These are phyloP conservation scores for Mucor velutinosus DNA, from an alignment of 371 early-diverging fungal species.

Conservation along the genomic window DNA sequence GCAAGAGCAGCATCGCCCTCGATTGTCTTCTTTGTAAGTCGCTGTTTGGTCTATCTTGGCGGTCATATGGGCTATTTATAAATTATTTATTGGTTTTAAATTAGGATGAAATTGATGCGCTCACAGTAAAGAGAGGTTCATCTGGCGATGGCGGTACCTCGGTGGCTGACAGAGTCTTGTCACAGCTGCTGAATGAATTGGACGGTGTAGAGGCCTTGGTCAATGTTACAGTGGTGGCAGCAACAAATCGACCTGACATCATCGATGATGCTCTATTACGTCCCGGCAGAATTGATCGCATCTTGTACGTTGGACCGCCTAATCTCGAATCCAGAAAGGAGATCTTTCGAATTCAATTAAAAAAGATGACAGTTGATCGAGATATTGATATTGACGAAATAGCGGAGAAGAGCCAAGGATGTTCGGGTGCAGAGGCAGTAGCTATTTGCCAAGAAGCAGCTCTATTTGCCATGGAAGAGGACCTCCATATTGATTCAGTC, in stretches of 20 bases:
- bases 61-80: background rate
- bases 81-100: background rate
- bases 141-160: conserved; percentile 75
- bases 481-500: conserved; percentile 66
- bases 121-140: conserved; percentile 82
- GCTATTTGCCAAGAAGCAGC: conserved; percentile 95
- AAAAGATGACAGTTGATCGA: conserved; percentile 62
- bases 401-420: conserved; percentile 79
- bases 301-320: conserved; percentile 93
- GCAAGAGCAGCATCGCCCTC: conserved; percentile 95
- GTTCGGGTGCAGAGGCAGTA: conserved; percentile 95
- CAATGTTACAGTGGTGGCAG: conserved; percentile 95
- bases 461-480: conserved; percentile 87
- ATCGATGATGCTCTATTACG: conserved; percentile 94
- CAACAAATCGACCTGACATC: conserved; percentile 99
- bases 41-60: background rate
- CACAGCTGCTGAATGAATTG: conserved; percentile 92
- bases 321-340: conserved; percentile 76
- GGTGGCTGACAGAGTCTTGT: conserved; percentile 91
- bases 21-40: conserved; percentile 94
- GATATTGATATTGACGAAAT: conserved; percentile 69
- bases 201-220: conserved; percentile 96
- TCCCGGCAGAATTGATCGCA: conserved; percentile 96
- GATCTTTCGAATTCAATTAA: conserved; percentile 79
- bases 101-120: conserved; percentile 97